Evolutionary conservation across 352 stramenopile genomes (phyloP).

Genomic region (Globisporangium spinosum): DNA sequence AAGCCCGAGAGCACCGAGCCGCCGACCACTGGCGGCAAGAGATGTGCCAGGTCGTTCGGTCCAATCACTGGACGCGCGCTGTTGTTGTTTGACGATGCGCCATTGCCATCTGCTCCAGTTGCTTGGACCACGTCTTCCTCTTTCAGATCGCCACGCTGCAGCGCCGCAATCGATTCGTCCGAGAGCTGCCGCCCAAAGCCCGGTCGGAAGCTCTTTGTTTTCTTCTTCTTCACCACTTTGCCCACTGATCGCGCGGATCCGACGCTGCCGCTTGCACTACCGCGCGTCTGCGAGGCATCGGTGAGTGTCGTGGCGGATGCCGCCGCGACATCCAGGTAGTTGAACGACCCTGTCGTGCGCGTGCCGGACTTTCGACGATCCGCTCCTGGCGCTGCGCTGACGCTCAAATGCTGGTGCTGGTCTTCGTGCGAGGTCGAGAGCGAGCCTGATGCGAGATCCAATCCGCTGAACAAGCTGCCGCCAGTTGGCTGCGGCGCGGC

Average conservation of each 20-base stretch:
- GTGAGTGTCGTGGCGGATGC: slow-evolving; percentile 21
- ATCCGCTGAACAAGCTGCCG: slow-evolving; percentile 41
- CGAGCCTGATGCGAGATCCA: slow-evolving; percentile 41
- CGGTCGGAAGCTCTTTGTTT: slow-evolving; percentile 82
- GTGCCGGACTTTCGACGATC: slow-evolving; percentile 40
- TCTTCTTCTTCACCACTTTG: slow-evolving; percentile 81
- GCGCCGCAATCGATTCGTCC: slow-evolving; percentile 70
- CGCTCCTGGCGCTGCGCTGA: not conserved
- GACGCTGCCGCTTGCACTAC: slow-evolving; percentile 24
- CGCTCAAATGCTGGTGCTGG: slow-evolving; percentile 1
- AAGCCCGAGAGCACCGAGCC: slow-evolving; percentile 63
- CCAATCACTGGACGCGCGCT: slow-evolving; percentile 27
- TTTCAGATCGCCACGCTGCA: slow-evolving; percentile 75
- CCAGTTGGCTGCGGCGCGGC: not conserved
- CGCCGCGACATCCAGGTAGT: slow-evolving; percentile 53
- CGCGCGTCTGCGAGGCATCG: slow-evolving; percentile 22
- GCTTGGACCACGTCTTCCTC: slow-evolving; percentile 60
- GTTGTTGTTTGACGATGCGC: slow-evolving; percentile 25
- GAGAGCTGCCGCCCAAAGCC: slow-evolving; percentile 82
- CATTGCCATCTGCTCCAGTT: slow-evolving; percentile 15
- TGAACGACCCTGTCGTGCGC: slow-evolving; percentile 45
- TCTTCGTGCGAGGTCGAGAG: slow-evolving; percentile 24
- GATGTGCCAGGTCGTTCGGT: slow-evolving; percentile 62
- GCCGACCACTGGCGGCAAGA: slow-evolving; percentile 51
- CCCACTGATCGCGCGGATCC: slow-evolving; percentile 30